Conservation (phyloP, 1,284 basidiomycete species). For the Tremellales sp. region DNA sequence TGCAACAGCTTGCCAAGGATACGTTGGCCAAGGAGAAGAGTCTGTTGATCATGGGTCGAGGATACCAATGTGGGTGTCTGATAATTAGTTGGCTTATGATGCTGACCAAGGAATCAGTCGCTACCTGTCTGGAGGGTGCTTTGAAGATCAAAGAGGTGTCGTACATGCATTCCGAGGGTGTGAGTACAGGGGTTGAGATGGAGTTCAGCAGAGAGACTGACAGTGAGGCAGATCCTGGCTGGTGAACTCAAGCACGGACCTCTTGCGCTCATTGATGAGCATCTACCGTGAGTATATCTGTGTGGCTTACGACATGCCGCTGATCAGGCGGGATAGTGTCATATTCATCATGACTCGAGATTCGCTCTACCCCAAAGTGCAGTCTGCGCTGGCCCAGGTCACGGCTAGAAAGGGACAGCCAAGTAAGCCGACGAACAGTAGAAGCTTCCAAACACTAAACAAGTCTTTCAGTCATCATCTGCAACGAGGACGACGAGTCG, state of each 20-base stretch:
- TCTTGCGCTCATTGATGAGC: conserved; percentile 94
- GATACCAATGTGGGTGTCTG: conserved; percentile 81
- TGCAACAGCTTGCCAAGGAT: conserved; percentile 79
- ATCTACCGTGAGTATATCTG: conserved; percentile 64
- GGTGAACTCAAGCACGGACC: conserved; percentile 99
- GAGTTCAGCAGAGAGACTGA: conserved; percentile 29
- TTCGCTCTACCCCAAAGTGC: conserved; percentile 96
- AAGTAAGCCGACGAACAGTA: conserved; percentile 41
- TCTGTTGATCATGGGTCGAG: conserved; percentile 94
- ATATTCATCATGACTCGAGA: conserved; percentile 99
- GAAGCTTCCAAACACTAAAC: conserved; percentile 4
- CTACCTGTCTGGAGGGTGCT: conserved; percentile 96
- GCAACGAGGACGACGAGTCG: conserved; percentile 86
- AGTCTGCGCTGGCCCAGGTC: conserved; percentile 92
- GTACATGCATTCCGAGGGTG: conserved; percentile 85
- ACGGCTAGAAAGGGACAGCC: conserved; percentile 94
- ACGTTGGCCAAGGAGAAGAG: conserved; percentile 78
- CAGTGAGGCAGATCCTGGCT: conserved; percentile 65
- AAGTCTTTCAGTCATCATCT: conserved; percentile 65
- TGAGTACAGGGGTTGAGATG: conserved; percentile 30
- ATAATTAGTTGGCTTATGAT: not conserved
- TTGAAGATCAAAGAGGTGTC: conserved; percentile 99
- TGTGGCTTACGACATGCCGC: not conserved
- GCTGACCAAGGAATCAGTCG: conserved; percentile 56
- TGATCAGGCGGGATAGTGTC: conserved; percentile 50